phyloP scores from a whole-genome alignment of 2,329 filamentous ascomycete species.

The Pseudogymnoascus sp. region DNA sequence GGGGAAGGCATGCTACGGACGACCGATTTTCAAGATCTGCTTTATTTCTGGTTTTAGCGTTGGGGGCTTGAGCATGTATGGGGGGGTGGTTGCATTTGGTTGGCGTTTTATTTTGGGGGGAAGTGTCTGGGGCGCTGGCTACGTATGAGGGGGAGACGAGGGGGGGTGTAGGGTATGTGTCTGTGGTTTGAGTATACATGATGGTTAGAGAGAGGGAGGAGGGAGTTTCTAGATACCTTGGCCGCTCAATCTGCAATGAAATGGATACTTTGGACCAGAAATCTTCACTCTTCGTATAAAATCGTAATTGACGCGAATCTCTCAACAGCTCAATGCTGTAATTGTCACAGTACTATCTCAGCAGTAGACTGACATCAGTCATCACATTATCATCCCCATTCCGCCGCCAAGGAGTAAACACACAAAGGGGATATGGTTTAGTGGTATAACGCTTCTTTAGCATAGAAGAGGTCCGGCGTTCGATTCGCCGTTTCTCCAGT shows the following conservation, averaged over 20 bases:
- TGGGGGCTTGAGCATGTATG: not conserved
- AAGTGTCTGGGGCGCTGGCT: not conserved
- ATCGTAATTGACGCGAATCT: too few relatives aligned
- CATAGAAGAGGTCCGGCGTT: conserved; percentile 13
- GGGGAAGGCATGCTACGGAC: too few relatives aligned
- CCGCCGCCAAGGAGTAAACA: conserved; percentile 9
- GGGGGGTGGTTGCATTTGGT: not conserved
- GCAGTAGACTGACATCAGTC: not conserved
- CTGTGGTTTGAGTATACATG: not conserved
- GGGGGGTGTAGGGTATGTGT: not conserved
- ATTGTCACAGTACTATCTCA: too few relatives aligned
- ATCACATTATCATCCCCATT: not conserved
- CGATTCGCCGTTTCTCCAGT: conserved; percentile 13
- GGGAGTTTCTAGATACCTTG: not conserved
- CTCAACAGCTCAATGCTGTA: too few relatives aligned
- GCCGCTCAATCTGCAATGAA: not conserved
- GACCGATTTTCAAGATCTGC: too few relatives aligned
- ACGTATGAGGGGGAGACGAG: not conserved
- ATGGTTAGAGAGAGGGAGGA: not conserved
- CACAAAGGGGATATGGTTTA: conserved; percentile 11
- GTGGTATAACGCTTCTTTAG: conserved; percentile 17
- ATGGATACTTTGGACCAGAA: not conserved
- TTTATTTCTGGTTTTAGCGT: not conserved
- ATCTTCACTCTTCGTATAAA: not conserved
- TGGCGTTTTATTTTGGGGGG: not conserved